A percentile compares a stretch with the other conserved stretches of the same genome.
Evolutionary conservation across 164 flowering plant species (phyloP).

Genomic region (Macadamia integrifolia): DNA sequence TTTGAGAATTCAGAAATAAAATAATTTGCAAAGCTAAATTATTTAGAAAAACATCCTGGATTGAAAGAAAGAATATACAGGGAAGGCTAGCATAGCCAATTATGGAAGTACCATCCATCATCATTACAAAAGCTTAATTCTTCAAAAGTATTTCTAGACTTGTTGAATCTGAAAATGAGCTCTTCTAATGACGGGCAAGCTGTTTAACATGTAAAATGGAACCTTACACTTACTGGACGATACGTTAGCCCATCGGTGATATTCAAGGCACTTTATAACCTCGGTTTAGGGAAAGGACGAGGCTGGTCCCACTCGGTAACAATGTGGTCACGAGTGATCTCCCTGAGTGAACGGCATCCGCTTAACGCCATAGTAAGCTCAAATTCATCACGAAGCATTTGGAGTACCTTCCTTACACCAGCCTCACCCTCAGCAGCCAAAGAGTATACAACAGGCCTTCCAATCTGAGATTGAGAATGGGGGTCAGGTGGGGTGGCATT

Average conservation of each 20-base stretch:
- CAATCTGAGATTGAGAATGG: conserved; percentile 46
- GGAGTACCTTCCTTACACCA: conserved; percentile 81
- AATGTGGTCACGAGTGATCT: conserved; percentile 76
- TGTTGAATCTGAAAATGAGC: background rate
- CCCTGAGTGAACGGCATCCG: conserved; percentile 79
- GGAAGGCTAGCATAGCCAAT: background rate
- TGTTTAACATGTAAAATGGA: conserved; percentile 7
- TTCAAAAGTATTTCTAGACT: conserved; percentile 4
- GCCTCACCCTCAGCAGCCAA: conserved; percentile 91
- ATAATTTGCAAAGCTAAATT: background rate
- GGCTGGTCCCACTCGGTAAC: conserved; percentile 56
- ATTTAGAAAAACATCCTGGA: background rate
- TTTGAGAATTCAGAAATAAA: too few species aligned
- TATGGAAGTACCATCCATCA: conserved; percentile 5
- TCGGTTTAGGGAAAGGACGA: conserved; percentile 15
- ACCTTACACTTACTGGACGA: background rate
- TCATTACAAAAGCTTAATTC: conserved; percentile 12
- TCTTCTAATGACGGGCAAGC: conserved; percentile 3
- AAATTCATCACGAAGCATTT: conserved; percentile 90
- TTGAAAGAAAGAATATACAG: too few species aligned
- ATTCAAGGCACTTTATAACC: conserved; percentile 18
- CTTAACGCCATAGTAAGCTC: conserved; percentile 92
- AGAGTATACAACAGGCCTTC: conserved; percentile 79
- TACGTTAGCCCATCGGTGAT: too few species aligned
- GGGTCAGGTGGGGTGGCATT: background rate